Conservation (phyloP, 2,329 filamentous ascomycete genomes). For the Chrysosporium keratinophilum region DNA sequence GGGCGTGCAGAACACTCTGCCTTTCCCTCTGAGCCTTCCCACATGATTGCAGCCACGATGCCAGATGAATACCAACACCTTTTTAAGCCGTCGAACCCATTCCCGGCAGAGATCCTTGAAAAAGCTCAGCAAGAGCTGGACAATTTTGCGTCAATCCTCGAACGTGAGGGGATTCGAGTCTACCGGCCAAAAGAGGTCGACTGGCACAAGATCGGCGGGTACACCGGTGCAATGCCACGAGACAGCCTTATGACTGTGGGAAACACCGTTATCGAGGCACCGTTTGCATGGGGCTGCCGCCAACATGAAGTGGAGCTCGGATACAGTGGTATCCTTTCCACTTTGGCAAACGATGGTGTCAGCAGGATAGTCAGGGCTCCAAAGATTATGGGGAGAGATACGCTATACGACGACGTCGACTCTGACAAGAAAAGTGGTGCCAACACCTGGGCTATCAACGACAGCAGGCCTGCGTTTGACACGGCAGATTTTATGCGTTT, state of each 20-base stretch:
- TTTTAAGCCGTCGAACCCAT: conserved; percentile 20
- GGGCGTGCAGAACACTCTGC: conserved; percentile 21
- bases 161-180: conserved; percentile 19
- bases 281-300: conserved; percentile 26
- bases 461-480: conserved; percentile 27
- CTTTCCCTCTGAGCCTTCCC: conserved; percentile 20
- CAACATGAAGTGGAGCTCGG: conserved; percentile 19
- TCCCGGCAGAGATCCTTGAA: conserved; percentile 18
- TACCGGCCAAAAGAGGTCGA: conserved; percentile 19
- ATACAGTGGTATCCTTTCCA: conserved; percentile 11
- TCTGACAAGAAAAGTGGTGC: background rate
- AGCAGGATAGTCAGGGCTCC: conserved; percentile 12
- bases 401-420: conserved; percentile 18
- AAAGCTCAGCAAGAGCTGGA: conserved; percentile 21
- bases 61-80: conserved; percentile 9
- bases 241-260: conserved; percentile 28
- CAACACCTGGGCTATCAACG: conserved; percentile 25
- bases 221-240: conserved; percentile 28
- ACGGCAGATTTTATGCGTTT: conserved; percentile 30
- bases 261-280: conserved; percentile 25
- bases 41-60: conserved; percentile 20
- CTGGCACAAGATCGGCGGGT: conserved; percentile 16
- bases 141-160: conserved; percentile 19
- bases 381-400: conserved; percentile 16
- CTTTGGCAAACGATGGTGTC: conserved; percentile 5